These are phyloP conservation scores for Zygosaccharomyces bailii DNA, from an alignment of 805 yeast species.

Conservation along the genomic window DNA sequence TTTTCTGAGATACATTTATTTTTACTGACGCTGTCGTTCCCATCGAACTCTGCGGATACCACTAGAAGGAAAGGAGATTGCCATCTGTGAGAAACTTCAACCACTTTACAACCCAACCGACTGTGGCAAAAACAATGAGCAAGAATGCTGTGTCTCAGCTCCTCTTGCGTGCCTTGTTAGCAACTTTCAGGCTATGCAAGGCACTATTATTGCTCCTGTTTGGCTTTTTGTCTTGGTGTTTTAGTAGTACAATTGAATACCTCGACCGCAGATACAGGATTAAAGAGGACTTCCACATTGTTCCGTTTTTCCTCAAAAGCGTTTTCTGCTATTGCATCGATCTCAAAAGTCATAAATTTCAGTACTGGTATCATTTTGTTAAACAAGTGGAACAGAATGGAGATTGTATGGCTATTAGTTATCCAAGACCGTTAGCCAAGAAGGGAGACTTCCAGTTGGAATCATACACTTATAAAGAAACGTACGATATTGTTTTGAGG, in stretches of 20 bases:
- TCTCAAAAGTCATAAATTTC: constrained; percentile 37
- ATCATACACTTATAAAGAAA: constrained; percentile 61
- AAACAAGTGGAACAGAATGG: constrained; percentile 47
- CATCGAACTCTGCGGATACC: background rate
- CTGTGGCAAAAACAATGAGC: constrained; percentile 4
- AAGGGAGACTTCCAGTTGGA: constrained; percentile 62
- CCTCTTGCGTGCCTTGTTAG: constrained; percentile 17
- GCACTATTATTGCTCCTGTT: constrained; percentile 6
- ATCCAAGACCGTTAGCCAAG: constrained; percentile 42
- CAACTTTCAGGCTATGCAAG: constrained; percentile 16
- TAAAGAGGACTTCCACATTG: constrained; percentile 52
- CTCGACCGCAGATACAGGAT: constrained; percentile 36
- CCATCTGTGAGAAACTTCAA: no score
- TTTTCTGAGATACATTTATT: background rate
- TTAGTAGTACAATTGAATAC: constrained; percentile 16
- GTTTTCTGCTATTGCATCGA: constrained; percentile 41
- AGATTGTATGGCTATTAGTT: constrained; percentile 57
- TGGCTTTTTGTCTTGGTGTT: constrained; percentile 19
- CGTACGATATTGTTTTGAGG: constrained; percentile 61
- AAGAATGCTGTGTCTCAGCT: constrained; percentile 13
- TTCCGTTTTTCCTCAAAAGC: constrained; percentile 42
- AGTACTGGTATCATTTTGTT: constrained; percentile 72
- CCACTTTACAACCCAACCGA: background rate
- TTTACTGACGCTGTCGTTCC: constrained; percentile 6
- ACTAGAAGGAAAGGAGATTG: no score